Evolutionary conservation across 805 yeast species (phyloP).

Genomic region (Nakazawaea ernobii): DNA sequence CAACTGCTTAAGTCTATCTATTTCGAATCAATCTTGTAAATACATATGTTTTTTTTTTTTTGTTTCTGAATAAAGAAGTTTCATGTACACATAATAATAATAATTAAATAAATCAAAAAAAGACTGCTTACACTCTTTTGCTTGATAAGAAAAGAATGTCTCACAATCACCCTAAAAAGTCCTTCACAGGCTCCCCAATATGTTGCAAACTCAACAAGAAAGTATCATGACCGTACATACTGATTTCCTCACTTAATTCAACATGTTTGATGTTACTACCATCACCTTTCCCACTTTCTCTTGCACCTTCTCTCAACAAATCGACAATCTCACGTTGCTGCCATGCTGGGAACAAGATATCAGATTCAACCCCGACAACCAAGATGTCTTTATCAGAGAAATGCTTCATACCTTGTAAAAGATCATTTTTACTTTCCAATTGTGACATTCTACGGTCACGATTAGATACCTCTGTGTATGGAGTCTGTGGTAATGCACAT

Average conservation of each 20-base stretch:
- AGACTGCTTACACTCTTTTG: no score
- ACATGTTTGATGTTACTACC: slow-evolving; percentile 46
- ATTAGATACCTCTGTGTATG: slow-evolving; percentile 48
- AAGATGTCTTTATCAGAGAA: slow-evolving; percentile 61
- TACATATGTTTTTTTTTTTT: neutral
- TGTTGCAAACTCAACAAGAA: slow-evolving; percentile 74
- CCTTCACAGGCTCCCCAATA: slow-evolving; percentile 70
- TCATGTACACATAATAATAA: neutral
- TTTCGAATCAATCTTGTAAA: neutral
- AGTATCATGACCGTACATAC: slow-evolving; percentile 89
- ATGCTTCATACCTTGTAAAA: slow-evolving; percentile 57
- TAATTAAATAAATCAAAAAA: neutral
- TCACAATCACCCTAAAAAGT: slow-evolving; percentile 40
- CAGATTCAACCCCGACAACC: slow-evolving; percentile 90
- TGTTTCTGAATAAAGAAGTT: neutral
- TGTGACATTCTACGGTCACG: slow-evolving; percentile 35
- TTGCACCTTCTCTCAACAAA: slow-evolving; percentile 37
- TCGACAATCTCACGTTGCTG: slow-evolving; percentile 81
- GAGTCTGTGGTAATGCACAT: slow-evolving; percentile 41
- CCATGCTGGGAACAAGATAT: slow-evolving; percentile 89
- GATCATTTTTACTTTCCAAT: slow-evolving; percentile 56
- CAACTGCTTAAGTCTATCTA: neutral
- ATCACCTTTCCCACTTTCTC: slow-evolving; percentile 24
- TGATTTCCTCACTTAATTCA: slow-evolving; percentile 71
- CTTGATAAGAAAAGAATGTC: no score